phyloP scores from a whole-genome alignment of 139 green algal species.

The Micromonas commoda region DNA sequence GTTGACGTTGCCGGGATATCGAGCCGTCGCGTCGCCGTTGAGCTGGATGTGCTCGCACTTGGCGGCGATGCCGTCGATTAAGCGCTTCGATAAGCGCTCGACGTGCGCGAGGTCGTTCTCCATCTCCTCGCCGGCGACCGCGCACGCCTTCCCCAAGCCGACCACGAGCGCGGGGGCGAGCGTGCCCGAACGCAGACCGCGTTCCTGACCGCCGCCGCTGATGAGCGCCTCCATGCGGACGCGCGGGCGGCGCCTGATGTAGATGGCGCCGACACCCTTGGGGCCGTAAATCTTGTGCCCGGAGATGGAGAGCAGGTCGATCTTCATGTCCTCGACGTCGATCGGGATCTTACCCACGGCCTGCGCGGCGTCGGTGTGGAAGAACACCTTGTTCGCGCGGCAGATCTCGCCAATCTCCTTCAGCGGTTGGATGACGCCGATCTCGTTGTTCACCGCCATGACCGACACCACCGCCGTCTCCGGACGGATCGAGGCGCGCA shows the following conservation, averaged over 20 bases:
- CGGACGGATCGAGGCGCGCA: conserved; percentile 67
- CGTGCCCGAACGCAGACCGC: conserved; percentile 78
- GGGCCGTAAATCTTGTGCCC: conserved; percentile 98
- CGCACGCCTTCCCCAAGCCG: conserved; percentile 79
- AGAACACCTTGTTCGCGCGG: conserved; percentile 71
- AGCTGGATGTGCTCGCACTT: conserved; percentile 60
- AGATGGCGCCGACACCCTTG: conserved; percentile 95
- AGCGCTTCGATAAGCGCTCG: conserved; percentile 56
- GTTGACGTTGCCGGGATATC: conserved; percentile 92
- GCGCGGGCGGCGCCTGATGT: conserved; percentile 82
- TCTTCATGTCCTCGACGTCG: conserved; percentile 75
- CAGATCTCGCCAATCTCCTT: conserved; percentile 83
- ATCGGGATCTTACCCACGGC: conserved; percentile 92
- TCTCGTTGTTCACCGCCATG: conserved; percentile 99
- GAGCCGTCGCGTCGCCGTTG: conserved; percentile 64
- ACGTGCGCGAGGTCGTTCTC: conserved; percentile 61
- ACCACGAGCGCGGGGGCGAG: conserved; percentile 82
- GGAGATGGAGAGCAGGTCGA: conserved; percentile 90
- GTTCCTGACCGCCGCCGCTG: conserved; percentile 90
- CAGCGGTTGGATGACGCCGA: conserved; percentile 83
- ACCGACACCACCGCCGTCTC: conserved; percentile 87
- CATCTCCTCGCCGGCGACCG: conserved; percentile 77
- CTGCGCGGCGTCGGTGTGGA: conserved; percentile 80
- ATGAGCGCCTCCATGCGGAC: conserved; percentile 93
- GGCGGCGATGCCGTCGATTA: conserved; percentile 66